These are phyloP conservation scores for Stropharia rugosoannulata DNA, from an alignment of 768 basidiomycete genomes.

Conservation along the genomic window DNA sequence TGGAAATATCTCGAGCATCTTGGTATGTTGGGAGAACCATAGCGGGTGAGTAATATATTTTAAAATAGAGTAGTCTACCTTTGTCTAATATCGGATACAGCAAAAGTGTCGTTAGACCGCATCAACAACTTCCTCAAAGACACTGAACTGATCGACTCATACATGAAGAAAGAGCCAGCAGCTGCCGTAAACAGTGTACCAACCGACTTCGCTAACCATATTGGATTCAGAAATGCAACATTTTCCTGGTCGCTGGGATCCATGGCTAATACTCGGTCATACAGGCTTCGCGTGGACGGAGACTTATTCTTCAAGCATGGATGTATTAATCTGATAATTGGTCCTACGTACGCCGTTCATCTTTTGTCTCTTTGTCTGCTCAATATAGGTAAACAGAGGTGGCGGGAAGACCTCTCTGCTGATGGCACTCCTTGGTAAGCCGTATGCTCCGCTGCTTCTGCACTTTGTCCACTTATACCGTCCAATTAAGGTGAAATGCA, in stretches of 20 bases:
- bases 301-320: conserved; percentile 53
- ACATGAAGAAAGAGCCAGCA: conserved; percentile 45
- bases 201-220: conserved; percentile 17
- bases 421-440: conserved; percentile 55
- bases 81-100: conserved; percentile 29
- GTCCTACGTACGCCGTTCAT: conserved; percentile 36
- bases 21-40: not conserved
- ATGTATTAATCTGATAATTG: conserved; percentile 53
- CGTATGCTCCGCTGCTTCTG: not conserved
- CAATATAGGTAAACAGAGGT: conserved; percentile 16
- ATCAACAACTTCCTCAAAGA: conserved; percentile 30
- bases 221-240: conserved; percentile 51
- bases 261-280: conserved; percentile 37
- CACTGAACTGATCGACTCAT: conserved; percentile 3
- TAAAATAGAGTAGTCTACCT: not conserved
- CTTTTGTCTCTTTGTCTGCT: too few species aligned
- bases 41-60: not conserved
- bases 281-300: conserved; percentile 48
- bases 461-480: too few species aligned
- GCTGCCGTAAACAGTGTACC: conserved; percentile 33
- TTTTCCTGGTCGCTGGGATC: conserved; percentile 54
- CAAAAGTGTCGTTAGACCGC: conserved; percentile 65
- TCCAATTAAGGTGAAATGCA: conserved; percentile 54
- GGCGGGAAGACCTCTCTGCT: conserved; percentile 63
- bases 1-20: not conserved